Evolutionary conservation across 441 rosid genomes (phyloP).

Genomic region (Omphalea diandra): DNA sequence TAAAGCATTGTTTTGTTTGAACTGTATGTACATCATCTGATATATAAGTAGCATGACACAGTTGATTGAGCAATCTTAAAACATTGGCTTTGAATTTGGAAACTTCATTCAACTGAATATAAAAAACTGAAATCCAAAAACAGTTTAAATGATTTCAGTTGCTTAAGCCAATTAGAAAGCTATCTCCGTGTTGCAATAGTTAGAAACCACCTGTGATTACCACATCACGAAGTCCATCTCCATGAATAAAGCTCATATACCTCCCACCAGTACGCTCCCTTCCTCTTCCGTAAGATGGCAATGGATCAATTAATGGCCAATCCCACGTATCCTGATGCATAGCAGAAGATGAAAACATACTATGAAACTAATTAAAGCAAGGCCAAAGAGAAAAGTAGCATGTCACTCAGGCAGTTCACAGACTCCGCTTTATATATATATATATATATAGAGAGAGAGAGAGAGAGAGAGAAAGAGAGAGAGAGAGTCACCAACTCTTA

Average conservation of each 20-base stretch:
- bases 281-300: slow-evolving; percentile 98
- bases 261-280: slow-evolving; percentile 89
- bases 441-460: not conserved
- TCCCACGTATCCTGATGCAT: slow-evolving; percentile 58
- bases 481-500: not conserved
- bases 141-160: slow-evolving; percentile 8
- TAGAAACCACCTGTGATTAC: slow-evolving; percentile 77
- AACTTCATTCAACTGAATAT: not conserved
- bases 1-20: too few relatives aligned
- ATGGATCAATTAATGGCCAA: slow-evolving; percentile 86
- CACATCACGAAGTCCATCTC: slow-evolving; percentile 89
- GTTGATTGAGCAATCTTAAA: not conserved
- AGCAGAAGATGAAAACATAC: slow-evolving; percentile 19
- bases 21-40: too few relatives aligned
- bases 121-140: not conserved
- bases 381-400: not conserved
- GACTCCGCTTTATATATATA: not conserved
- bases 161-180: not conserved
- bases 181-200: slow-evolving; percentile 8
- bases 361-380: not conserved
- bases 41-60: too few relatives aligned
- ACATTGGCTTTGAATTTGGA: not conserved
- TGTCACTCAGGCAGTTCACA: not conserved
- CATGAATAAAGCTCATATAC: slow-evolving; percentile 88
- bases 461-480: too few relatives aligned